A percentile compares a stretch with the other conserved stretches of the same genome.
These are phyloP conservation scores for Lactarius trivialis DNA, from an alignment of 768 basidiomycete genomes.

Conservation along the genomic window DNA sequence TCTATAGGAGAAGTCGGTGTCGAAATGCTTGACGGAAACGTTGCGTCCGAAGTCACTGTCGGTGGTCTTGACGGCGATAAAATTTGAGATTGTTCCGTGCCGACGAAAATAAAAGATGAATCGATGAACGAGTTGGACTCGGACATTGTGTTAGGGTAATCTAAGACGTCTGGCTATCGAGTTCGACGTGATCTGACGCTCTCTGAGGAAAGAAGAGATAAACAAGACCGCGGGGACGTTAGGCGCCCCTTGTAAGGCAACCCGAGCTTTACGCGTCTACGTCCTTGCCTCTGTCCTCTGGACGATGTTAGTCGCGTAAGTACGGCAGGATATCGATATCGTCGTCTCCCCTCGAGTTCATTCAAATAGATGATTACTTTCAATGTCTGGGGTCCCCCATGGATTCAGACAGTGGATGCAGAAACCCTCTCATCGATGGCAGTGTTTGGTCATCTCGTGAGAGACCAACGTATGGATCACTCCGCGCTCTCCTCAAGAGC, in stretches of 20 bases:
- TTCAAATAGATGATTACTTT: too few relatives aligned
- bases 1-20: slow-evolving; percentile 17
- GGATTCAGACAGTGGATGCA: too few relatives aligned
- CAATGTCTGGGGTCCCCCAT: too few relatives aligned
- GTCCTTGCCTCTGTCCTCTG: too few relatives aligned
- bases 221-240: neutral
- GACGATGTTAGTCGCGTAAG: too few relatives aligned
- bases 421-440: too few relatives aligned
- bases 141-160: slow-evolving; percentile 5
- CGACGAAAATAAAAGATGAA: slow-evolving; percentile 12
- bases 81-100: slow-evolving; percentile 12
- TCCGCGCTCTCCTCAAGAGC: too few relatives aligned
- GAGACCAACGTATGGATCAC: too few relatives aligned
- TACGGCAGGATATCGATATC: too few relatives aligned
- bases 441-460: too few relatives aligned
- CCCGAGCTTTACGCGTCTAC: too few relatives aligned
- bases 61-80: slow-evolving; percentile 6
- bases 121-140: slow-evolving; percentile 5
- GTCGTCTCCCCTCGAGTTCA: too few relatives aligned
- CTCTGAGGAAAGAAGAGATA: neutral
- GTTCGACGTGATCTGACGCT: neutral
- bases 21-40: slow-evolving; percentile 18
- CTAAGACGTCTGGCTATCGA: neutral
- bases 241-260: neutral
- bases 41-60: slow-evolving; percentile 11